Conservation (phyloP, 176 grass and related monocot genomes). For the Leersia perrieri region DNA sequence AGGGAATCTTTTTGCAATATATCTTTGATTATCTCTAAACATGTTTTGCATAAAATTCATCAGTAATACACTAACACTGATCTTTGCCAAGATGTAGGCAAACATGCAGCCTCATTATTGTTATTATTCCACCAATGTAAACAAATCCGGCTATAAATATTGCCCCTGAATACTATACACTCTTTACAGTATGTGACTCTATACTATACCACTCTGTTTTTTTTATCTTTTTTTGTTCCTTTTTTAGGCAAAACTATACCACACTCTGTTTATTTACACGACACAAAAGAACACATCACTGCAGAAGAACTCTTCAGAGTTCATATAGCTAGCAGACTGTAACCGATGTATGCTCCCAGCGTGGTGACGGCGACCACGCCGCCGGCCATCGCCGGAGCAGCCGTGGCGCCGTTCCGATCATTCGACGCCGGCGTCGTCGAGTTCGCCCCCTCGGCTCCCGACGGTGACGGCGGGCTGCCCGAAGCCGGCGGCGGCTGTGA, state of each 20-base stretch:
- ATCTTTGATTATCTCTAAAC: not conserved
- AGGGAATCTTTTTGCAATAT: too few species aligned
- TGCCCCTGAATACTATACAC: too few species aligned
- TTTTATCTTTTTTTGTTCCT: too few species aligned
- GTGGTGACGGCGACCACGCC: conserved; percentile 40
- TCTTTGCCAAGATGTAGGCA: not conserved
- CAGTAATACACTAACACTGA: not conserved
- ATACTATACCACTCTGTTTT: not conserved
- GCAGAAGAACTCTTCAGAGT: not conserved
- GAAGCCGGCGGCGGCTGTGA: conserved; percentile 15
- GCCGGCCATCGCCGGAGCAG: not conserved
- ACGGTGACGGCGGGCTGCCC: conserved; percentile 2
- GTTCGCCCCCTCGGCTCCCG: not conserved
- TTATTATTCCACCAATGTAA: not conserved
- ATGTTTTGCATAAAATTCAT: not conserved
- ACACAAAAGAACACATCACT: not conserved
- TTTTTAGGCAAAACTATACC: too few species aligned
- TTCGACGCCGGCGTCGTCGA: not conserved
- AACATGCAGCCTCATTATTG: not conserved
- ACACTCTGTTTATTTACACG: too few species aligned
- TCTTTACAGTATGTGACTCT: not conserved
- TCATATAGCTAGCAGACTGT: conserved; percentile 33
- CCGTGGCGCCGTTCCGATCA: not conserved
- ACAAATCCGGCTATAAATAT: conserved; percentile 29
- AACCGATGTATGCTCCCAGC: conserved; percentile 42